These are phyloP conservation scores for Erigeron canadensis DNA, from an alignment of 129 eudicot species.

Conservation along the genomic window DNA sequence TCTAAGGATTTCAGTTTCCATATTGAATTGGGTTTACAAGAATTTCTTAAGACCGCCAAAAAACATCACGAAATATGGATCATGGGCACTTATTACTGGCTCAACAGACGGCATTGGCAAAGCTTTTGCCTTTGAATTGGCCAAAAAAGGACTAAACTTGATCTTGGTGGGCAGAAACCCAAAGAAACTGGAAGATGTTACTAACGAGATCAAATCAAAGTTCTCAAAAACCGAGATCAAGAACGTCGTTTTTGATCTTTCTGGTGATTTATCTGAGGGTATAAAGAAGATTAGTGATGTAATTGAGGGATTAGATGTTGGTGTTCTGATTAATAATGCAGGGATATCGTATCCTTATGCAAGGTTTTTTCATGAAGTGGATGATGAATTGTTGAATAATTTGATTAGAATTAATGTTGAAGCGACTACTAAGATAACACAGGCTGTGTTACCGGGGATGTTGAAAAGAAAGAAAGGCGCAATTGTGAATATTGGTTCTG, in stretches of 20 bases:
- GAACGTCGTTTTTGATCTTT: constrained; percentile 64
- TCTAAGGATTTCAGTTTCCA: constrained; percentile 16
- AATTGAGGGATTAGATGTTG: constrained; percentile 33
- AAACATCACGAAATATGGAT: constrained; percentile 57
- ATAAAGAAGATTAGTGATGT: constrained; percentile 23
- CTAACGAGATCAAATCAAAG: constrained; percentile 49
- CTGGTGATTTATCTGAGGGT: constrained; percentile 43
- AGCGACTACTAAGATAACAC: constrained; percentile 79
- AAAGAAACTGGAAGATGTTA: constrained; percentile 56
- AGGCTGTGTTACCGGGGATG: constrained; percentile 79
- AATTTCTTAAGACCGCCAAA: constrained; percentile 61
- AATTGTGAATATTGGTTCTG: constrained; percentile 93
- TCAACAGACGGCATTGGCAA: constrained; percentile 93
- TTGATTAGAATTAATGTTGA: constrained; percentile 83
- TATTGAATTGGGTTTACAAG: constrained; percentile 29
- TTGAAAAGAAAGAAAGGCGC: constrained; percentile 86
- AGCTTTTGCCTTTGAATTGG: constrained; percentile 78
- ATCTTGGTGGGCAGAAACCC: constrained; percentile 76
- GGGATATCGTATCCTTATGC: constrained; percentile 32
- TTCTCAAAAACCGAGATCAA: constrained; percentile 49
- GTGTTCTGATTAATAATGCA: constrained; percentile 31
- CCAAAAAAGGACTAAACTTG: constrained; percentile 62
- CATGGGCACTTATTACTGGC: constrained; percentile 90
- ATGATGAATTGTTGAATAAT: constrained; percentile 67
- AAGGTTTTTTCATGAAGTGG: constrained; percentile 63